Evolutionary conservation across 2,329 filamentous ascomycete species (phyloP), one percentile per base, ranked within the genome.

Genomic region (Microdochium nivale): DNA sequence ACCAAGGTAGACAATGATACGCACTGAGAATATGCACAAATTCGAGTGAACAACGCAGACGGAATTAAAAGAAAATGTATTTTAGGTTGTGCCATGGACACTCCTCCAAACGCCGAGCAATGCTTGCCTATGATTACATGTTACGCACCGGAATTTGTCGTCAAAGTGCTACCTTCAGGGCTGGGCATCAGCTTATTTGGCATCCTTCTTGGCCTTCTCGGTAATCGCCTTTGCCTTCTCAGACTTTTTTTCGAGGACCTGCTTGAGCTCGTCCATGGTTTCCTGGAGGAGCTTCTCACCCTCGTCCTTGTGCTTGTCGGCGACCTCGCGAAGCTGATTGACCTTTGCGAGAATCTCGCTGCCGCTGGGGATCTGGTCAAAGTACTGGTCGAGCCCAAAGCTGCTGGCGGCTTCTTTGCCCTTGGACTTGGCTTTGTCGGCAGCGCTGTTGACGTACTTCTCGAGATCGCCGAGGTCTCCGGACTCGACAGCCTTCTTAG

Each of bases 271-370:
- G 46, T 84, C 76, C 48, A 87, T 72, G 0, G 86, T 85, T 63
- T 87, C 83, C 67, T 83, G 82, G 49, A 87, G 65, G 35, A 90
- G 71, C 66, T 82, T 78, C 72, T 89, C 79, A 2, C 84, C 85
- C 65, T 90, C 84, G 4, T 82, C 74, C 49, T 80, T 81, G 64
- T 87, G 82, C 70, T 87, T 81, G 59, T 84, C 73, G 0, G 82
- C 83, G 14, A 86, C 73, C 55, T 86, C 75, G 57, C 80, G 75
- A 51, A 90, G 66, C 59, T 87, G 76, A 60, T 81, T 72, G 51
- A 90, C 64, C 68, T 88, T 86, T 33, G 80, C 74, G 33, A 87
- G 62, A 48, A 90, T 79, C 65, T 86, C 78, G 44, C 76, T 74
- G 0, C 82, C 83, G 13, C 79, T 77, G 0, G 84, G 84, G 7